Conservation (phyloP, 176 grass and related monocot species). For the Melocanna baccifera region DNA sequence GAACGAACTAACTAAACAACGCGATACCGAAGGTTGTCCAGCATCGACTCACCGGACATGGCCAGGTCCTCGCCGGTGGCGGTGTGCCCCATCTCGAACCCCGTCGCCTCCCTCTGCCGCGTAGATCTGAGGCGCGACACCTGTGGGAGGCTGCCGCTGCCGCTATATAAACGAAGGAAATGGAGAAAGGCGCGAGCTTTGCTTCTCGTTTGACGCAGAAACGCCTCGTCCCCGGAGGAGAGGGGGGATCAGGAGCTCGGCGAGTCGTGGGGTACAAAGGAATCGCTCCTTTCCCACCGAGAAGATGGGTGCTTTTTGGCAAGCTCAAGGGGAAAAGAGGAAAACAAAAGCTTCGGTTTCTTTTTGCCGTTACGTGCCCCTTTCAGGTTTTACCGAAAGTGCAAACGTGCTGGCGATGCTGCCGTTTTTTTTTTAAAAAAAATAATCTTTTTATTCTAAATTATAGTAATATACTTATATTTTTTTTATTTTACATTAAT, state of each 20-base stretch:
- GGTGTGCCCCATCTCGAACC: conserved; percentile 41
- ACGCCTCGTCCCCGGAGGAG: conserved; percentile 12
- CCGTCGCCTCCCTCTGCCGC: not conserved
- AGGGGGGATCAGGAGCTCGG: conserved; percentile 27
- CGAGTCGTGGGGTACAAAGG: conserved; percentile 6
- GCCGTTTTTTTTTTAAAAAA: too few relatives aligned
- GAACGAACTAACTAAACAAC: conserved; percentile 15
- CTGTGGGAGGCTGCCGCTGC: not conserved
- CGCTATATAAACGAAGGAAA: not conserved
- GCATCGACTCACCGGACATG: conserved; percentile 51
- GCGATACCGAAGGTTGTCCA: not conserved
- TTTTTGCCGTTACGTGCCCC: too few relatives aligned
- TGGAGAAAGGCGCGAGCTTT: conserved; percentile 16
- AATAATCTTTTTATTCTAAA: too few relatives aligned
- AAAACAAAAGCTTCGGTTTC: not conserved
- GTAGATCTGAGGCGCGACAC: conserved; percentile 37
- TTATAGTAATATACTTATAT: too few relatives aligned
- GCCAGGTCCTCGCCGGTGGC: conserved; percentile 35
- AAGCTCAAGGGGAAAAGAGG: not conserved
- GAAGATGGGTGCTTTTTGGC: conserved; percentile 12
- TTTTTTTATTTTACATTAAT: too few relatives aligned
- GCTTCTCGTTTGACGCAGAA: conserved; percentile 23
- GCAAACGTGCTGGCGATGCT: too few relatives aligned
- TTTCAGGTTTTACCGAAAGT: too few relatives aligned
- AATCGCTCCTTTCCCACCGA: conserved; percentile 18